A percentile compares a stretch with the other conserved stretches of the same genome.
phyloP scores from a whole-genome alignment of 106 monocot species.

The Dendrobium huoshanense region DNA sequence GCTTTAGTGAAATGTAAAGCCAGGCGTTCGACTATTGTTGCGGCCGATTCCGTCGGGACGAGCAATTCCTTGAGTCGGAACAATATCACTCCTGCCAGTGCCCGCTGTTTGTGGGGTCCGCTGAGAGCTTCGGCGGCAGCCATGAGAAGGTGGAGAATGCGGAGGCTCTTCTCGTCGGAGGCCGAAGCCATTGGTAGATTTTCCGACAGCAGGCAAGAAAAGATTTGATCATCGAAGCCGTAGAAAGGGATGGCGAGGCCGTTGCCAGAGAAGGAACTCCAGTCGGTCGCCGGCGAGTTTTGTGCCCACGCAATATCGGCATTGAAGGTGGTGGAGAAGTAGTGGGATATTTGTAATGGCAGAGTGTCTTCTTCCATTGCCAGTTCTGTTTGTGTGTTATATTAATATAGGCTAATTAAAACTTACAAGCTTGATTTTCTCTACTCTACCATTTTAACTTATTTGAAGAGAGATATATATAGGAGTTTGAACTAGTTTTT shows the following conservation, averaged over 20 bases:
- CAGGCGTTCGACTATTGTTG: conserved; percentile 37
- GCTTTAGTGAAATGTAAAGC: conserved; percentile 45
- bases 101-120: conserved; percentile 13
- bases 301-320: not conserved
- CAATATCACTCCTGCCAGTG: conserved; percentile 49
- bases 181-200: not conserved
- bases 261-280: not conserved
- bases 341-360: not conserved
- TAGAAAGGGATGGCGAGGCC: not conserved
- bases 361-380: not conserved
- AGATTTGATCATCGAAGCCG: not conserved
- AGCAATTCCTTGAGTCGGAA: conserved; percentile 49
- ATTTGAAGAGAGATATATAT: too few relatives aligned
- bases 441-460: too few relatives aligned
- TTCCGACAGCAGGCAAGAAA: not conserved
- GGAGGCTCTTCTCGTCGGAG: conserved; percentile 13
- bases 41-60: not conserved
- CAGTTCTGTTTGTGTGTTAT: not conserved
- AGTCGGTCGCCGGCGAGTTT: not conserved
- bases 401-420: too few relatives aligned
- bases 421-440: too few relatives aligned
- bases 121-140: conserved; percentile 30
- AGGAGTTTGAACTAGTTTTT: too few relatives aligned
- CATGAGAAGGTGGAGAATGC: conserved; percentile 35
- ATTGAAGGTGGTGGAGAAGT: not conserved